Evolutionary conservation across 2,329 filamentous ascomycete genomes (phyloP).

Genomic region (Xylariaceae sp.): DNA sequence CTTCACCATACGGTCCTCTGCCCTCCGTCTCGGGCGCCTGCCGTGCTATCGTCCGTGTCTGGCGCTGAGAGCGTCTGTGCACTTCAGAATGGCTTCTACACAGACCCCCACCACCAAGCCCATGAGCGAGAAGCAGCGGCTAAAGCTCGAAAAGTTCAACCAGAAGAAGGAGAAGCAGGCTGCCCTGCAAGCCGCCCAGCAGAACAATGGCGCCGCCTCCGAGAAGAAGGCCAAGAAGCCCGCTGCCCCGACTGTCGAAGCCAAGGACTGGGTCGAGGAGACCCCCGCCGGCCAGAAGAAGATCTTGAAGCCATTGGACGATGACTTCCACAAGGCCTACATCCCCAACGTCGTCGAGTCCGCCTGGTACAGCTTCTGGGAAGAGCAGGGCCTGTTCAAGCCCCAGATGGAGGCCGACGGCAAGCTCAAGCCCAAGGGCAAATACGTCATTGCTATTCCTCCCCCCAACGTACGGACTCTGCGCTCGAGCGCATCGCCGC

Average conservation of each 20-base stretch:
- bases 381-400: slow-evolving; percentile 3
- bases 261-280: slow-evolving; percentile 2
- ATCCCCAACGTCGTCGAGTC: slow-evolving; percentile 5
- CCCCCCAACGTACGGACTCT: slow-evolving; percentile 3
- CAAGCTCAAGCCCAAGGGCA: slow-evolving; percentile 1
- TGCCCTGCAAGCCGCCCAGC: background rate
- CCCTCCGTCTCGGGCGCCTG: background rate
- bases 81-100: slow-evolving; percentile 2
- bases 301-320: background rate
- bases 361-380: slow-evolving; percentile 8
- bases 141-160: slow-evolving; percentile 3
- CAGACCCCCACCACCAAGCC: background rate
- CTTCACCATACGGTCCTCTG: background rate
- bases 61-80: background rate
- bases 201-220: background rate
- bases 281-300: background rate
- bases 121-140: slow-evolving; percentile 7
- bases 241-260: background rate
- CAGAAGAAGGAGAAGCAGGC: background rate
- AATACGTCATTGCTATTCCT: slow-evolving; percentile 4
- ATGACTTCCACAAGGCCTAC: slow-evolving; percentile 7
- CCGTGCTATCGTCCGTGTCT: background rate
- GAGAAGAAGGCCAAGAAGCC: slow-evolving; percentile 4
- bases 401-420: background rate
- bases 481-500: background rate